A percentile compares a stretch with the other conserved stretches of the same genome.
Conservation (phyloP, 352 stramenopile species). For the Peronospora farinosa region DNA sequence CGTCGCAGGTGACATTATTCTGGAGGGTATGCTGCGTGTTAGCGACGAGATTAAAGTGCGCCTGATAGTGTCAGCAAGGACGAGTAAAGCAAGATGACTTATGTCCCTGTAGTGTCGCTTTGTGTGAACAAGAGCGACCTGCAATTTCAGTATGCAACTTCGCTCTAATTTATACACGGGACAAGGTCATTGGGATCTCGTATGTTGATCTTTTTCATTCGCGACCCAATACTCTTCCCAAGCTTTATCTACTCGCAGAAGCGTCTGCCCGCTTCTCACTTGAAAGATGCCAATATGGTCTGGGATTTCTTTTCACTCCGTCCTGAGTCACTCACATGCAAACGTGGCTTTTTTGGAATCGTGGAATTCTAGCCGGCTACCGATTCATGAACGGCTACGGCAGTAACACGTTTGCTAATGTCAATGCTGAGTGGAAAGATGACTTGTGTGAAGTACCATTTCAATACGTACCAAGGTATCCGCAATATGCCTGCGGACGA, state of each 20-base stretch:
- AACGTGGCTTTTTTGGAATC: constrained; percentile 80
- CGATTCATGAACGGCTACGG: constrained; percentile 85
- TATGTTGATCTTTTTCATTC: not conserved
- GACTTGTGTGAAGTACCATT: constrained; percentile 88
- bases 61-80: too few species aligned
- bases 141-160: too few species aligned
- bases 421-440: constrained; percentile 53
- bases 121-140: too few species aligned
- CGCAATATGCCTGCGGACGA: constrained; percentile 72
- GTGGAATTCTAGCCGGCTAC: constrained; percentile 75
- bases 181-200: too few species aligned
- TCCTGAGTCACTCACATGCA: constrained; percentile 81
- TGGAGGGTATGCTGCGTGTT: too few species aligned
- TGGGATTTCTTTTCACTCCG: constrained; percentile 85
- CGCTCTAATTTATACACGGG: too few species aligned
- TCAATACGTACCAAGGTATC: constrained; percentile 83
- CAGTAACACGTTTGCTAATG: too few species aligned
- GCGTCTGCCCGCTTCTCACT: constrained; percentile 68
- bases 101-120: too few species aligned
- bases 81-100: too few species aligned
- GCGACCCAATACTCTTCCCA: constrained; percentile 23
- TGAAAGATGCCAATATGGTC: constrained; percentile 77
- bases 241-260: constrained; percentile 90
- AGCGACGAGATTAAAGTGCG: too few species aligned
- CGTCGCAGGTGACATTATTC: too few species aligned